Evolutionary conservation across 805 yeast genomes (phyloP), one percentile per base, ranked within the genome.

Genomic region (Jamesozyma lodderae): DNA sequence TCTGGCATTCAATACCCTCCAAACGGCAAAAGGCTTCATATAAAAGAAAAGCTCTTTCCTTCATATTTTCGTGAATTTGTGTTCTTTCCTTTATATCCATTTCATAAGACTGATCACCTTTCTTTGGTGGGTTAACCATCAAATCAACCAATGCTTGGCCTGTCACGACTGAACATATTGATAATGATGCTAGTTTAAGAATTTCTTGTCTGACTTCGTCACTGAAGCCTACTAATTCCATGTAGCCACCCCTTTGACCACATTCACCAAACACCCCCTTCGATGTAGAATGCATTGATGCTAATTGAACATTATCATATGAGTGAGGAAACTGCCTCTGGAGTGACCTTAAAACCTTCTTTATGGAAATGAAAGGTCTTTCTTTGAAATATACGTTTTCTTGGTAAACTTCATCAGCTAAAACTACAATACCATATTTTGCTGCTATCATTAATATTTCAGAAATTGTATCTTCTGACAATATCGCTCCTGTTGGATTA

Each of bases 201-300:
- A 92, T 70, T 39, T 82, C 71, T 17, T 75, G 81, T 48, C 69
- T 64, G 9, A 87, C 79, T 28, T 80, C 85, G 4, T 68, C 68
- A 16, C 70, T 66, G 61, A 92, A 83, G 0, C 96, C 95, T 7
- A 81, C 72, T 4, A 88, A 64, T 63, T 92, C 99, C 92, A 92
- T 83, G 68, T 90, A 92, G 6, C 99, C 99, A 51, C 97, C 99
- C 66, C 99, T 80, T 68, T 92, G 98, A 42, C 99, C 99, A 71
- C 99, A 92, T 65, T 92, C 99, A 42, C 98, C 99, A 48, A 83
- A 73, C 49, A 86, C 85, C 57, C 99, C 99, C 64, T 92, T 92
- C 13, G 97, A 90, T 27, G 94, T 87, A n/a, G 96, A 87, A 63
- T 92, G 97, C 48, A 92, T 65, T 2, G 97, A 88, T 2, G 94